Conservation (phyloP, 108 stramenopile genomes). For the Discostella pseudostelligera region DNA sequence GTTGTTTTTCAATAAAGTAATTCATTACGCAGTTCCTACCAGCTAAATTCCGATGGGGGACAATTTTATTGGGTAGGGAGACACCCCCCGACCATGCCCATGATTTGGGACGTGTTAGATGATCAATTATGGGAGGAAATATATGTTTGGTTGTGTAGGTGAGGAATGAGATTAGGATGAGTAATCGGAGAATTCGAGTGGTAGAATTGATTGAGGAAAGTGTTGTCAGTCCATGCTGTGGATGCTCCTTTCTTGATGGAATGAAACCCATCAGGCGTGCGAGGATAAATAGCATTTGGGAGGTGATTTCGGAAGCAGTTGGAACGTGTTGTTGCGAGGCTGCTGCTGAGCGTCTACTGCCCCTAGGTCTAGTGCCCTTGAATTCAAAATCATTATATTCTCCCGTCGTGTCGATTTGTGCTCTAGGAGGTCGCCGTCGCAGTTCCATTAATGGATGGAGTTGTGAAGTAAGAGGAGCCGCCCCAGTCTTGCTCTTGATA, state of each 20-base stretch:
- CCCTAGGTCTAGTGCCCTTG: constrained; percentile 3
- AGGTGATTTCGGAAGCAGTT: constrained; percentile 7
- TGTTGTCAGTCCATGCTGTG: neutral
- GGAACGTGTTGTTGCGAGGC: neutral
- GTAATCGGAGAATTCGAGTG: constrained; percentile 30
- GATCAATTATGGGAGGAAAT: constrained; percentile 24
- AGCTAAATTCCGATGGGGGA: constrained; percentile 29
- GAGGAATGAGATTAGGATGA: constrained; percentile 24
- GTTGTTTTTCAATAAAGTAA: constrained; percentile 58
- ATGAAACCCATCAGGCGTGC: constrained; percentile 28
- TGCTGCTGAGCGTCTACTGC: constrained; percentile 1
- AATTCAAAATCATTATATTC: constrained; percentile 15
- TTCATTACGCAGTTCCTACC: constrained; percentile 60
- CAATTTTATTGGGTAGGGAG: constrained; percentile 11
- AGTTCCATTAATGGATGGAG: constrained; percentile 31
- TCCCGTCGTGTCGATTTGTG: neutral
- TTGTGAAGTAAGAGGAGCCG: constrained; percentile 28
- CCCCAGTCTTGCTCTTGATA: constrained; percentile 19
- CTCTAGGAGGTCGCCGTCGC: neutral
- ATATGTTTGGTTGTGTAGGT: constrained; percentile 12
- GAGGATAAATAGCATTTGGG: constrained; percentile 19
- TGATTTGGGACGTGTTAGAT: constrained; percentile 23
- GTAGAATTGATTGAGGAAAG: constrained; percentile 40
- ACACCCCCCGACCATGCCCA: constrained; percentile 42
- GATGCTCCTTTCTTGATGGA: constrained; percentile 13